Evolutionary conservation across 1,284 basidiomycete genomes (phyloP), one percentile per base, ranked within the genome.

Genomic region (Lignosus rhinocerotis): DNA sequence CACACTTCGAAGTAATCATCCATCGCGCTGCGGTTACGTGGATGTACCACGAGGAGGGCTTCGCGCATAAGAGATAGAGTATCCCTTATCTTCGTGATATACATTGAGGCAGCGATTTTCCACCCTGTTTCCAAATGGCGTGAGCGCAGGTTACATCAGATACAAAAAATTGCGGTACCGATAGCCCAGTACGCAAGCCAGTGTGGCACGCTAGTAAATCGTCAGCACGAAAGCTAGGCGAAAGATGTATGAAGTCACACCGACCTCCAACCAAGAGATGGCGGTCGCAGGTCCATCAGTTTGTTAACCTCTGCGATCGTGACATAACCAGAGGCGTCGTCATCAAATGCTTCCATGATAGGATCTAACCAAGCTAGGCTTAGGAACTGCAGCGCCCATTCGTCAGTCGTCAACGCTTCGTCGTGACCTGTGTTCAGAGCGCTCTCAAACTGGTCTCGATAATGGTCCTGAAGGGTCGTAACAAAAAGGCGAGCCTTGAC

Each of bases 261-360:
- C 11, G 4, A 62, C 63, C 63, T 64, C 63, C 63, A 64, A 6
- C 16, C 17, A 3, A 57, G 57, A 5, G 45, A 47, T 1, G 54
- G 32, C 3, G 55, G 57, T 0, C 58, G 49, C 36, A 53, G 41
- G 12, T 59, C 57, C 57, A 62, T 62, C n/a, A 64, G 45, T 32
- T 49, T 55, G 47, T 64, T 64, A 31, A 64, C 55, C 44, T 75
- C 73, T 12, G 64, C 59, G n/a, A 74, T 64, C 12, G 67, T 73
- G 2, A 75, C 61, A 49, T 71, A 74, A 0, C 72, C 71, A 14
- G 65, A 68, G 0, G 66, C 69, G 49, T 76, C 73, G 30, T 69
- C 69, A 51, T 75, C 73, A 42, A 74, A 68, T 0, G 70, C 71
- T 42, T 72, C 70, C 39, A 68, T 51, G 49, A 72, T 59, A 3